Evolutionary conservation across 1,139 yeast species (phyloP).

Genomic region (Geotrichum bryndzae): DNA sequence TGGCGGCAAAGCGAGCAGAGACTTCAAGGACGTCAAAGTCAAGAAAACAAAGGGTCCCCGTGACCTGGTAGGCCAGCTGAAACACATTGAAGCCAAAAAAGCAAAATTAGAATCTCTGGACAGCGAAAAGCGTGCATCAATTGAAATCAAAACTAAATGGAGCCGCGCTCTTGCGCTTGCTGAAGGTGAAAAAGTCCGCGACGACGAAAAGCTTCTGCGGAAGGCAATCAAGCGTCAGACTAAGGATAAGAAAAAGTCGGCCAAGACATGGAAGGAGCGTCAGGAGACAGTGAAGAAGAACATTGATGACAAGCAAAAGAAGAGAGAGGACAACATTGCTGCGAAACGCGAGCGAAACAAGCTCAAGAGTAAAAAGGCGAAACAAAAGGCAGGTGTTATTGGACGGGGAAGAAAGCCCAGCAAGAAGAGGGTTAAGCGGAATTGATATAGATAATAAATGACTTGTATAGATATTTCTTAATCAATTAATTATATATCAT

Average conservation of each 20-base stretch:
- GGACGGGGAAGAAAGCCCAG: conserved; percentile 33
- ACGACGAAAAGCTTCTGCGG: conserved; percentile 80
- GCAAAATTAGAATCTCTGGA: conserved; percentile 54
- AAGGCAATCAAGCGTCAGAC: conserved; percentile 83
- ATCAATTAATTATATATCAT: no score
- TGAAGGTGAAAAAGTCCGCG: conserved; percentile 81
- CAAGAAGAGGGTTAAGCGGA: conserved; percentile 9
- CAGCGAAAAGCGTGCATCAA: conserved; percentile 55
- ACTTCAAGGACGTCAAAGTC: conserved; percentile 57
- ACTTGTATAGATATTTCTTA: no score
- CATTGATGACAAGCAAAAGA: conserved; percentile 66
- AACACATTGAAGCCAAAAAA: conserved; percentile 67
- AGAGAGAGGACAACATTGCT: conserved; percentile 77
- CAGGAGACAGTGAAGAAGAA: conserved; percentile 65
- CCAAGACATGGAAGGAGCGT: conserved; percentile 81
- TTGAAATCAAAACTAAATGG: conserved; percentile 78
- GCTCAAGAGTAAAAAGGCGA: conserved; percentile 39
- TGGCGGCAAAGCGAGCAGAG: conserved; percentile 77
- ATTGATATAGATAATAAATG: background rate
- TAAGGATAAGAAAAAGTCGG: conserved; percentile 71
- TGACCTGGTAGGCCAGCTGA: conserved; percentile 78
- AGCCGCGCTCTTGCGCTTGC: conserved; percentile 75
- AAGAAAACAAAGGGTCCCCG: conserved; percentile 74
- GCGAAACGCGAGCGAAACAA: conserved; percentile 72
- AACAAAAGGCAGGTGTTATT: conserved; percentile 43